Evolutionary conservation across 2,329 filamentous ascomycete genomes (phyloP), one percentile per base, ranked within the genome.

Genomic region (Ophiostoma australiae): DNA sequence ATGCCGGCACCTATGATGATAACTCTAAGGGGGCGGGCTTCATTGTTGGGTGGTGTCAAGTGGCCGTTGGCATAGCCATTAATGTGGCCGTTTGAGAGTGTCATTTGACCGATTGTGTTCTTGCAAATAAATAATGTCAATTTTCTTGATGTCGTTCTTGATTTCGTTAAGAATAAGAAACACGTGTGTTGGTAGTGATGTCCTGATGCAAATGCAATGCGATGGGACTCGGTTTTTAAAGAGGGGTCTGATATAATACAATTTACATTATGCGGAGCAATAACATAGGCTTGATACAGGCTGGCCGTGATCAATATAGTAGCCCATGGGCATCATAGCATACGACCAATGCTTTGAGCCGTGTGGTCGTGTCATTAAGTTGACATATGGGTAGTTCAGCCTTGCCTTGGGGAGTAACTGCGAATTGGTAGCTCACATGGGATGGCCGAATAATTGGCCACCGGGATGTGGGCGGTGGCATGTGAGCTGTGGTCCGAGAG

Each of bases 1-100:
- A 87, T 86, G 3, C 86, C 85, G 0, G 73, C 73, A 6, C 73
- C 73, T 23, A 73, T 20, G 10, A 74, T 71, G 17, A 71, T n/a
- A 15, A 74, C 39, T 3, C 37, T 39, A 0, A 74, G 71, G 8
- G 63, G 63, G 8, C 35, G 35, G 10, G 17, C 35, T 23, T 66
- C 63, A 23, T 39, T 41, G 31, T 20, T 39, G 61, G 61, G 37
- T 3, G 31, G 17, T 37, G 17, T n/a, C 61, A 33, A 15, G 10
- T 27, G 63, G 41, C 55, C 73, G 39, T 65, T 65, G 52, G 27
- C 17, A 35, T 66, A 31, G 37, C 67, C 69, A 27, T 66, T 70
- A 2, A 63, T 37, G 13, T 69, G 27, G 52, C 68, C 68, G 35
- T 66, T 69, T 65, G 15, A 31, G 17, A 66, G 63, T 11, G 63